These are phyloP conservation scores for Babesia ovis DNA, from an alignment of 169 alveolate genomes.

Conservation along the genomic window DNA sequence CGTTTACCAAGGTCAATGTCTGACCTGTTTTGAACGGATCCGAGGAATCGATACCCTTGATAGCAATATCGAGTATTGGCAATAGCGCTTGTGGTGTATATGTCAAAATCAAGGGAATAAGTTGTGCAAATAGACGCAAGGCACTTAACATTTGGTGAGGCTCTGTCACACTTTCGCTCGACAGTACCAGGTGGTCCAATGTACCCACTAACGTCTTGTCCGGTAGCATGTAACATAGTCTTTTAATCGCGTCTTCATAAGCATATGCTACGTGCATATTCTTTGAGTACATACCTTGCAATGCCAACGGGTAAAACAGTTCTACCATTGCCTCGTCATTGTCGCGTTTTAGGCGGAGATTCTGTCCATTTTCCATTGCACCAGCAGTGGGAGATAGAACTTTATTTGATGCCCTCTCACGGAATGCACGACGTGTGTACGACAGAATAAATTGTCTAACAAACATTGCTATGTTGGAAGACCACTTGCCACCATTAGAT, in stretches of 20 bases:
- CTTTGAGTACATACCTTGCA: conserved; percentile 51
- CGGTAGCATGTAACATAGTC: conserved; percentile 52
- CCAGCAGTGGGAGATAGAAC: conserved; percentile 3
- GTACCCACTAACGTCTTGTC: conserved; percentile 11
- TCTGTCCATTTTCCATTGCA: neutral
- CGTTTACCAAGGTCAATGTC: conserved; percentile 48
- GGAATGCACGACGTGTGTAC: conserved; percentile 26
- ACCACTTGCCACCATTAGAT: conserved; percentile 66
- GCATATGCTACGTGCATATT: conserved; percentile 33
- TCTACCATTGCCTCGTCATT: conserved; percentile 31
- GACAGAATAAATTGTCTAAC: conserved; percentile 26
- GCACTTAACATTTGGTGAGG: conserved; percentile 57
- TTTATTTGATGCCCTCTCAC: conserved; percentile 25
- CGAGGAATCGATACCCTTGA: conserved; percentile 52
- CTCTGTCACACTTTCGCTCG: conserved; percentile 42
- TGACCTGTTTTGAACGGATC: conserved; percentile 66
- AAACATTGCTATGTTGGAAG: conserved; percentile 46
- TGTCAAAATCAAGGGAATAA: conserved; percentile 46
- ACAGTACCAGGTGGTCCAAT: conserved; percentile 30
- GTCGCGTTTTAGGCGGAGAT: neutral
- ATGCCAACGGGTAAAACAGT: conserved; percentile 28
- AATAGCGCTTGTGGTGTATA: conserved; percentile 45
- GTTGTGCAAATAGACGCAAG: conserved; percentile 49
- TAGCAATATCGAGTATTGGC: conserved; percentile 28
- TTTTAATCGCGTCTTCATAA: conserved; percentile 50